Evolutionary conservation across 441 rosid species (phyloP).

Genomic region (Erodium moschatum): DNA sequence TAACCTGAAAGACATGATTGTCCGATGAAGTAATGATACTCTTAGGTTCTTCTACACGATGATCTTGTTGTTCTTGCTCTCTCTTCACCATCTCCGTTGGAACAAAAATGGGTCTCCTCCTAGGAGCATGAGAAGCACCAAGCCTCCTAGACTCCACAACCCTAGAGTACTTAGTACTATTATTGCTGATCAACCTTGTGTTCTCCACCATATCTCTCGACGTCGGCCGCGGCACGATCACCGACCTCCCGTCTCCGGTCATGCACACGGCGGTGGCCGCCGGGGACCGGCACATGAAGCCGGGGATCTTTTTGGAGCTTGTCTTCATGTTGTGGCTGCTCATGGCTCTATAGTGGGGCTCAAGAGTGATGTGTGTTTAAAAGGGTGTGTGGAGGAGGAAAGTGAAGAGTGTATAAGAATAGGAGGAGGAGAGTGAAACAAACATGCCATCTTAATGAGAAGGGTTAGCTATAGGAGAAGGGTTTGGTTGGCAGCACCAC

Average conservation of each 20-base stretch:
- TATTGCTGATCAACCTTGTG: conserved; percentile 19
- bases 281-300: conserved; percentile 51
- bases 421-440: background rate
- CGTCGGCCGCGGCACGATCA: conserved; percentile 30
- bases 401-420: background rate
- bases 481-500: conserved; percentile 2
- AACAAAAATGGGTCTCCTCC: conserved; percentile 15
- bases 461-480: background rate
- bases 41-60: background rate
- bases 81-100: background rate
- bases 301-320: conserved; percentile 28
- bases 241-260: conserved; percentile 32
- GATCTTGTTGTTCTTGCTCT: background rate
- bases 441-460: background rate
- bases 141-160: conserved; percentile 25
- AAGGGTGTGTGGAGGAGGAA: background rate
- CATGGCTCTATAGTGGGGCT: conserved; percentile 3
- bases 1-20: background rate
- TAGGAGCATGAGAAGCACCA: conserved; percentile 1
- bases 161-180: conserved; percentile 22
- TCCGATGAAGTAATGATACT: background rate
- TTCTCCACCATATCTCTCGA: conserved; percentile 17
- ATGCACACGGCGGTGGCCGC: conserved; percentile 41
- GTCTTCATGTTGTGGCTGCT: conserved; percentile 4
- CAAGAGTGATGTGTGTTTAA: background rate